Conservation (phyloP, 2,329 filamentous ascomycete species). For the Aspergillus sp. region DNA sequence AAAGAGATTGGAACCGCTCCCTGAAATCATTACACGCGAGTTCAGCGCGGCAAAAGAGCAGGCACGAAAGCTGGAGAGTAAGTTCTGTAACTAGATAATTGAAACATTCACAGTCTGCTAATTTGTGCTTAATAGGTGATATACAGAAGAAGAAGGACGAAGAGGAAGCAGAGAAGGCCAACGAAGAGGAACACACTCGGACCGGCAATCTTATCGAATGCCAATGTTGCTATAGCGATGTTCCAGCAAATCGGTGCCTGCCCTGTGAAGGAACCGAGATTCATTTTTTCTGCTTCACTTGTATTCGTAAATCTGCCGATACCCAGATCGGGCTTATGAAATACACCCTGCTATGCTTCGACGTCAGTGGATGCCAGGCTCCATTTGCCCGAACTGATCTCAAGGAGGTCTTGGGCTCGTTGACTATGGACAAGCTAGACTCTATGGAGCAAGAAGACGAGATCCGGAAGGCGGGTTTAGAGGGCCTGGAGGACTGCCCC, state of each 20-base stretch:
- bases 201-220: slow-evolving; percentile 65
- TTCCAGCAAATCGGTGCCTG: slow-evolving; percentile 66
- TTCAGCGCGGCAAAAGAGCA: slow-evolving; percentile 28
- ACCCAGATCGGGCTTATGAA: slow-evolving; percentile 67
- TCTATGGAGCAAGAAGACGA: slow-evolving; percentile 69
- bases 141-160: slow-evolving; percentile 21
- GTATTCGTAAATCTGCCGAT: slow-evolving; percentile 65
- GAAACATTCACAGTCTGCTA: not conserved
- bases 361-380: slow-evolving; percentile 63
- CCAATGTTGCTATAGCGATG: slow-evolving; percentile 70
- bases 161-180: slow-evolving; percentile 31
- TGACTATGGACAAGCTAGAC: slow-evolving; percentile 62
- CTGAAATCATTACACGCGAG: slow-evolving; percentile 20
- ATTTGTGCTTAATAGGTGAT: slow-evolving; percentile 6
- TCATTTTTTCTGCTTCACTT: slow-evolving; percentile 71
- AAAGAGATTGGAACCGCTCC: not conserved
- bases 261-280: slow-evolving; percentile 59
- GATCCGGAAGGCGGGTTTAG: slow-evolving; percentile 67
- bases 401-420: slow-evolving; percentile 57
- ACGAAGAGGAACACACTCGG: slow-evolving; percentile 39
- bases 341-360: slow-evolving; percentile 70
- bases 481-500: slow-evolving; percentile 73
- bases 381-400: slow-evolving; percentile 60
- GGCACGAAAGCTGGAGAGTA: slow-evolving; percentile 21
- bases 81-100: not conserved